Conservation (phyloP, 1,139 yeast genomes). For the Pneumocystis canis region DNA sequence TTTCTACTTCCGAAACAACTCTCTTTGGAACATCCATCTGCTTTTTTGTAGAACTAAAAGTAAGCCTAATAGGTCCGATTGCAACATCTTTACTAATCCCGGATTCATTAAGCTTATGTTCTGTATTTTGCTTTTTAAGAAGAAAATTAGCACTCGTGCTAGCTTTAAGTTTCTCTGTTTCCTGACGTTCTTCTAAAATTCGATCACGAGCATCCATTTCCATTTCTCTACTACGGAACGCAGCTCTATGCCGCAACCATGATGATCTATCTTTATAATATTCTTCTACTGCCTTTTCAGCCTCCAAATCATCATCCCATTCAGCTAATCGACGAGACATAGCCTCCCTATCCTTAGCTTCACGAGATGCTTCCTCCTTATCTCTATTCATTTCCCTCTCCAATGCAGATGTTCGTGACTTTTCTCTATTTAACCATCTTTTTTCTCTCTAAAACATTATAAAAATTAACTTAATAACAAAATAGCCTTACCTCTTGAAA, state of each 20-base stretch:
- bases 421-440: constrained; percentile 17
- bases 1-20: constrained; percentile 3
- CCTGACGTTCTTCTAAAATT: constrained; percentile 7
- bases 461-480: background rate
- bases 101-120: background rate
- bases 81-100: constrained; percentile 1
- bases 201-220: constrained; percentile 22
- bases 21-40: constrained; percentile 1
- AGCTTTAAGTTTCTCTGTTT: background rate
- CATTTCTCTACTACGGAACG: constrained; percentile 20
- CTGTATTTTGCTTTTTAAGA: background rate
- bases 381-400: constrained; percentile 16
- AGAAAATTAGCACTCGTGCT: background rate
- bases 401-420: constrained; percentile 14
- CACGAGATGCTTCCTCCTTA: constrained; percentile 12
- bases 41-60: constrained; percentile 2
- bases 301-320: constrained; percentile 17
- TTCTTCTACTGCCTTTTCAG: constrained; percentile 16
- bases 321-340: constrained; percentile 13
- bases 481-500: constrained; percentile 10
- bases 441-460: constrained; percentile 13
- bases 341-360: constrained; percentile 3
- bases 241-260: constrained; percentile 24
- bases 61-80: constrained; percentile 2
- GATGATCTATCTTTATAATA: constrained; percentile 24